These are phyloP conservation scores for Eucalyptus pauciflora DNA, from an alignment of 345 rosid species.

Conservation along the genomic window DNA sequence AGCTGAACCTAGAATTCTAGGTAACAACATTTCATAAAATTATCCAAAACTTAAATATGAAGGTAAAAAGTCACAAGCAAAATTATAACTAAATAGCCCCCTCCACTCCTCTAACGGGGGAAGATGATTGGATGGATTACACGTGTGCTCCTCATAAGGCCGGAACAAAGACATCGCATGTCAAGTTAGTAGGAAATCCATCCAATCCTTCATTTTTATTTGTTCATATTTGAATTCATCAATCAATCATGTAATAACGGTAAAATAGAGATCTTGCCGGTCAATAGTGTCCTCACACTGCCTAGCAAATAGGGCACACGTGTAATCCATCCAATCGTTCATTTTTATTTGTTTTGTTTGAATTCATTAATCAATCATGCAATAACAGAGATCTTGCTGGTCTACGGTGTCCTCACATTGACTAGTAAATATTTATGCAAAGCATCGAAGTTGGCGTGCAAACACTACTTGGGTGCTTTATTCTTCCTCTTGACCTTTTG, in stretches of 20 bases:
- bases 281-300: neutral
- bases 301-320: too few relatives aligned
- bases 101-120: neutral
- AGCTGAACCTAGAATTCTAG: too few relatives aligned
- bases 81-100: neutral
- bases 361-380: neutral
- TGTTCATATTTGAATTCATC: neutral
- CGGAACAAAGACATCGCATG: too few relatives aligned
- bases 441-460: too few relatives aligned
- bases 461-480: neutral
- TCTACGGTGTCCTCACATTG: neutral
- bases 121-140: neutral
- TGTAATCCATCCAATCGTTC: neutral
- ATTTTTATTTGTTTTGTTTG: too few relatives aligned
- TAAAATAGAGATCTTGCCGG: neutral
- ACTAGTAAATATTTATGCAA: neutral
- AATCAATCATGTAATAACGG: neutral
- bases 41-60: accelerated
- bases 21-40: too few relatives aligned
- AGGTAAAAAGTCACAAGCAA: neutral
- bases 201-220: neutral
- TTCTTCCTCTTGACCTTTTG: neutral
- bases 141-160: too few relatives aligned
- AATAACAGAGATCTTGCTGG: too few relatives aligned
- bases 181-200: too few relatives aligned